Evolutionary conservation across 345 rosid genomes (phyloP).

Genomic region (Citrus mangshanensis): DNA sequence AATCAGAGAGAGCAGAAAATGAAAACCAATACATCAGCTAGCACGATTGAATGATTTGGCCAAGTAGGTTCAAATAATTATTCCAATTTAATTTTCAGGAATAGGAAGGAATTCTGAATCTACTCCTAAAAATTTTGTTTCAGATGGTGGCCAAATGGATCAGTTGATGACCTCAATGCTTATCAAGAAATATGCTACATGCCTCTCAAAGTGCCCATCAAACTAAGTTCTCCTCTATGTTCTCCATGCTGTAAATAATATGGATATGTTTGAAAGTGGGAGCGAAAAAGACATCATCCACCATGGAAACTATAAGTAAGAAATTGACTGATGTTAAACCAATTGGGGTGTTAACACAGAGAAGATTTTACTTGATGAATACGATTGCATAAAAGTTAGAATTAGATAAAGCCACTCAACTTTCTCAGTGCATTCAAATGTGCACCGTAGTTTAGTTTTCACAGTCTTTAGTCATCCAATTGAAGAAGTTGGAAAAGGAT

Average conservation of each 20-base stretch:
- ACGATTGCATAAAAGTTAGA: neutral
- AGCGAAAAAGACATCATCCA: slow-evolving; percentile 1
- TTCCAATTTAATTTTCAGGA: neutral
- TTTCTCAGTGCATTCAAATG: neutral
- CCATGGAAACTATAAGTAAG: neutral
- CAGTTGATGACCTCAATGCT: slow-evolving; percentile 8
- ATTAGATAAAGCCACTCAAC: neutral
- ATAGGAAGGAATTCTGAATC: neutral
- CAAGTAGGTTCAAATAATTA: neutral
- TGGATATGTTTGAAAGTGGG: neutral
- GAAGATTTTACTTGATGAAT: neutral
- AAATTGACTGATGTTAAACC: neutral
- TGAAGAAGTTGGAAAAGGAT: neutral
- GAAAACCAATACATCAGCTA: neutral
- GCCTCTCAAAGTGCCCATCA: neutral
- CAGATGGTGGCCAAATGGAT: neutral
- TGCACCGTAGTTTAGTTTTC: neutral
- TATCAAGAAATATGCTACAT: slow-evolving; percentile 2
- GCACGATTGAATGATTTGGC: neutral
- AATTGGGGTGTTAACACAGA: neutral
- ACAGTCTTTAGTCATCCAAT: neutral
- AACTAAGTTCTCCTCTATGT: neutral
- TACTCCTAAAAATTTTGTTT: neutral
- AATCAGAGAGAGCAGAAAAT: neutral
- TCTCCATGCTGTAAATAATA: neutral